Percentiles rank a stretch among this genome's conserved stretches.
These are phyloP conservation scores for Schizosaccharomyces versatilis DNA, from an alignment of 1,139 yeast species.

Conservation along the genomic window DNA sequence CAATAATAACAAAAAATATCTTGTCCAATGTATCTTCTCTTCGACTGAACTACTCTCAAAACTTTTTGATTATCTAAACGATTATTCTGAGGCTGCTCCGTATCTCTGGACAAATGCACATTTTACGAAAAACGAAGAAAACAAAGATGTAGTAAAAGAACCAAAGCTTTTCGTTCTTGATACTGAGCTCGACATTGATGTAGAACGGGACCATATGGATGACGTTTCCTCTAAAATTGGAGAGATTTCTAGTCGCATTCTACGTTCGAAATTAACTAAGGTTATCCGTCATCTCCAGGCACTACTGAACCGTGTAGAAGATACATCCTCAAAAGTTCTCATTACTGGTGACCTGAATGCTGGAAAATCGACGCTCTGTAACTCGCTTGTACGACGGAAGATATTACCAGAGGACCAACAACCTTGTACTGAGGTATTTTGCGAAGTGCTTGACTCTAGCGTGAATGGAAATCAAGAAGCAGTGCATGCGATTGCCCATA, in stretches of 20 bases:
- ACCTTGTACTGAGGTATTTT: slow-evolving; percentile 90
- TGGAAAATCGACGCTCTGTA: slow-evolving; percentile 90
- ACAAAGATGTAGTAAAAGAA: no score
- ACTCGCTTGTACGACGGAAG: slow-evolving; percentile 57
- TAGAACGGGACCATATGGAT: no score
- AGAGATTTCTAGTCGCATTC: background rate
- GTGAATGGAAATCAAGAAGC: slow-evolving; percentile 62
- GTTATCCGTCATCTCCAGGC: slow-evolving; percentile 47
- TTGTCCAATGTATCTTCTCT: no score
- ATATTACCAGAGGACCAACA: slow-evolving; percentile 90
- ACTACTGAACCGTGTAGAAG: slow-evolving; percentile 65
- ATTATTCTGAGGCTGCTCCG: no score
- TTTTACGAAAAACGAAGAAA: no score
- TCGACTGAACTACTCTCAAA: no score
- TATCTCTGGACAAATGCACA: no score
- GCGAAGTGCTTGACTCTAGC: slow-evolving; percentile 73
- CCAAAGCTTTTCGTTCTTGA: no score
- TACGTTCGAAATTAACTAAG: slow-evolving; percentile 22
- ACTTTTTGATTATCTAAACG: no score
- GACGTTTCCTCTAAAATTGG: no score
- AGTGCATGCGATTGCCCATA: slow-evolving; percentile 75
- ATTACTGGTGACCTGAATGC: slow-evolving; percentile 94
- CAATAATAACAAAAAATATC: no score
- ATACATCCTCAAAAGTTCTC: slow-evolving; percentile 77
- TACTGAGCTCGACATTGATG: no score